These are phyloP conservation scores for Candida nitratophila DNA, from an alignment of 805 yeast species.

Conservation along the genomic window DNA sequence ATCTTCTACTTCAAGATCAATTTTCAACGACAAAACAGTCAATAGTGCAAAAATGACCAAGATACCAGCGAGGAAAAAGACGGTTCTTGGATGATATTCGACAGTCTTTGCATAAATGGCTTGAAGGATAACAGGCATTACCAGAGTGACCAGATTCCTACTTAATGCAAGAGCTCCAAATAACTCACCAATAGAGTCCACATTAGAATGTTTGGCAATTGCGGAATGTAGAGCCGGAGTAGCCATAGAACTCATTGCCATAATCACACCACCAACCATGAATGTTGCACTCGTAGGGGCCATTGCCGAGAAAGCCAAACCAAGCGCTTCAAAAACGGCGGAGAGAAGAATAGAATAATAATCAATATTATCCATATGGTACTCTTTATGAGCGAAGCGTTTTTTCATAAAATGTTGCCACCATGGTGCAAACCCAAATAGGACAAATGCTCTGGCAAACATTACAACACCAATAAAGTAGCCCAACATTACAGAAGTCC, in stretches of 20 bases:
- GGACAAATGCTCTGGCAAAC: slow-evolving; percentile 37
- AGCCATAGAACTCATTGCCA: slow-evolving; percentile 41
- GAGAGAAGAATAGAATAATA: slow-evolving; percentile 6
- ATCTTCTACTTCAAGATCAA: background rate
- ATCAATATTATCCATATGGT: slow-evolving; percentile 43
- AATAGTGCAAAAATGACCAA: background rate
- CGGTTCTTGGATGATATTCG: slow-evolving; percentile 28
- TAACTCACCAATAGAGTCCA: slow-evolving; percentile 57
- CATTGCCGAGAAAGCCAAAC: slow-evolving; percentile 32
- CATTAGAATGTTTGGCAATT: slow-evolving; percentile 54
- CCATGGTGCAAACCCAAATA: slow-evolving; percentile 48
- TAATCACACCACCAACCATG: slow-evolving; percentile 27
- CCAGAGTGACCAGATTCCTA: slow-evolving; percentile 40
- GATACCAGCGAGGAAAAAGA: slow-evolving; percentile 20
- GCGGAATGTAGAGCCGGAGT: slow-evolving; percentile 56
- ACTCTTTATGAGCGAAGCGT: slow-evolving; percentile 26
- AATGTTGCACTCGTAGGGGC: slow-evolving; percentile 25
- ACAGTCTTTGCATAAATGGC: slow-evolving; percentile 41
- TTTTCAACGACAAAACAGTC: slow-evolving; percentile 1
- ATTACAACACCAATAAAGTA: slow-evolving; percentile 47
- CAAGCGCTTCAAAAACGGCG: too few relatives aligned
- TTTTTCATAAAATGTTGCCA: slow-evolving; percentile 30
- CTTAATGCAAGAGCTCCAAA: slow-evolving; percentile 65
- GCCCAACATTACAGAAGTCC: slow-evolving; percentile 52
- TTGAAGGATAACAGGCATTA: slow-evolving; percentile 43